phyloP scores from a whole-genome alignment of 2,329 filamentous ascomycete species.

The Parastagonospora nodorum region DNA sequence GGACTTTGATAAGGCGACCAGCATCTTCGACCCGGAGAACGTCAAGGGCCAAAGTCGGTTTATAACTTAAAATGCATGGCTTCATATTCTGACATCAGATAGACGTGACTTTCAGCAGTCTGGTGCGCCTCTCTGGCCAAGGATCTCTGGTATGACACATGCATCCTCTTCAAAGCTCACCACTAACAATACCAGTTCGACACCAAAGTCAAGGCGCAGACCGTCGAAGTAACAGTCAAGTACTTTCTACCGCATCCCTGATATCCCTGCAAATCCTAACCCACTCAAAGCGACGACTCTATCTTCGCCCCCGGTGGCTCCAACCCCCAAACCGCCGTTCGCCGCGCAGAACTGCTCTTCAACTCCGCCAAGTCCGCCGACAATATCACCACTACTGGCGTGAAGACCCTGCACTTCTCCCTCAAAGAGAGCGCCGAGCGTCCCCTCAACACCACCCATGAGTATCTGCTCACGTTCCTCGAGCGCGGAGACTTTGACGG shows the following conservation, averaged over 20 bases:
- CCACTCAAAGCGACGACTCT: constrained; percentile 11
- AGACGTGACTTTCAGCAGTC: constrained; percentile 16
- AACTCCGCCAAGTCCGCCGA: constrained; percentile 1
- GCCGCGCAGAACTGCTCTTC: constrained; percentile 17
- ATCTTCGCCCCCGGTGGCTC: constrained; percentile 17
- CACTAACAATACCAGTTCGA: constrained; percentile 15
- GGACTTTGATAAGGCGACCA: constrained; percentile 13
- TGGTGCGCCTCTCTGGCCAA: not conserved
- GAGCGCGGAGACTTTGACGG: constrained; percentile 16
- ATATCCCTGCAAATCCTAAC: not conserved
- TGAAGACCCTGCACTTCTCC: constrained; percentile 24
- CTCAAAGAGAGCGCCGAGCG: constrained; percentile 12
- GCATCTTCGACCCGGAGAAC: constrained; percentile 13
- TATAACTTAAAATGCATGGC: not conserved
- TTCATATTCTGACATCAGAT: not conserved
- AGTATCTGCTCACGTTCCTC: constrained; percentile 21
- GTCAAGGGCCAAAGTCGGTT: constrained; percentile 16
- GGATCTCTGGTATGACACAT: too few species aligned
- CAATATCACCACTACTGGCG: constrained; percentile 3
- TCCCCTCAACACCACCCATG: constrained; percentile 19
- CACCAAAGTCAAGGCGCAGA: constrained; percentile 6
- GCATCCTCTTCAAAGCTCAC: too few species aligned
- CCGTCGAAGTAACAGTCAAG: constrained; percentile 19
- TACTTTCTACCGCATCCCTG: not conserved
- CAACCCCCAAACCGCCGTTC: constrained; percentile 17